Conservation (phyloP, 2,329 filamentous ascomycete species). For the Penicillium sp. region DNA sequence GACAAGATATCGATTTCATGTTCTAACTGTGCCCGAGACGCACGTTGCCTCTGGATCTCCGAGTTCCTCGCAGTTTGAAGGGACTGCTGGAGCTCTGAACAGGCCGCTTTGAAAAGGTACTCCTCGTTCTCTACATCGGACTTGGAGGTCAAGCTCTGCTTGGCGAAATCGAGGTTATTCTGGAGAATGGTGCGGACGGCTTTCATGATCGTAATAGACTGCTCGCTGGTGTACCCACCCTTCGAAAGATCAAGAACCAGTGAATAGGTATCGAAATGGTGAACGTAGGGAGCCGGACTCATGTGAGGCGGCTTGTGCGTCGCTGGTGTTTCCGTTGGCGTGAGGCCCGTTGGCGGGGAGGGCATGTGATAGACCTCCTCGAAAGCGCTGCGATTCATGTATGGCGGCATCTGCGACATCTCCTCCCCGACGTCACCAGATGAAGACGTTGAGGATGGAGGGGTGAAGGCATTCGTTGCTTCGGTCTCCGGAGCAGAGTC, state of each 20-base stretch:
- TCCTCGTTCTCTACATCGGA: slow-evolving; percentile 92
- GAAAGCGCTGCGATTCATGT: slow-evolving; percentile 27
- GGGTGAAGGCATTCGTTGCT: slow-evolving; percentile 6
- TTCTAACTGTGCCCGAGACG: slow-evolving; percentile 81
- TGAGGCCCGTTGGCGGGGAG: slow-evolving; percentile 38
- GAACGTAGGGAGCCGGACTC: slow-evolving; percentile 76
- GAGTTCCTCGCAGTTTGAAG: slow-evolving; percentile 75
- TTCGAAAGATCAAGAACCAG: slow-evolving; percentile 77
- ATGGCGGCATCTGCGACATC: slow-evolving; percentile 19
- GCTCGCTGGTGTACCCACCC: slow-evolving; percentile 70
- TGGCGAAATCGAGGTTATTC: slow-evolving; percentile 78
- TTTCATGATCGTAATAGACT: slow-evolving; percentile 90
- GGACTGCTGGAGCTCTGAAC: slow-evolving; percentile 86
- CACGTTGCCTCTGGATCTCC: slow-evolving; percentile 77
- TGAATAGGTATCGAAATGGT: slow-evolving; percentile 95
- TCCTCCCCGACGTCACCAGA: slow-evolving; percentile 15
- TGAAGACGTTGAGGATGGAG: slow-evolving; percentile 9
- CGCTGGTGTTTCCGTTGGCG: slow-evolving; percentile 27
- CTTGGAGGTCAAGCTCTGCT: slow-evolving; percentile 79
- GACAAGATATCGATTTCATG: slow-evolving; percentile 93
- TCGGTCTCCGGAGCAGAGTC: slow-evolving; percentile 16
- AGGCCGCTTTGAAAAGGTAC: slow-evolving; percentile 92
- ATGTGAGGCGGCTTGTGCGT: slow-evolving; percentile 60
- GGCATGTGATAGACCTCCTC: slow-evolving; percentile 47
- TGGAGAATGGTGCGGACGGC: slow-evolving; percentile 76